Percentiles rank a stretch among this genome's conserved stretches.
Evolutionary conservation across 441 rosid genomes (phyloP).

Genomic region (Croton laevigatus): DNA sequence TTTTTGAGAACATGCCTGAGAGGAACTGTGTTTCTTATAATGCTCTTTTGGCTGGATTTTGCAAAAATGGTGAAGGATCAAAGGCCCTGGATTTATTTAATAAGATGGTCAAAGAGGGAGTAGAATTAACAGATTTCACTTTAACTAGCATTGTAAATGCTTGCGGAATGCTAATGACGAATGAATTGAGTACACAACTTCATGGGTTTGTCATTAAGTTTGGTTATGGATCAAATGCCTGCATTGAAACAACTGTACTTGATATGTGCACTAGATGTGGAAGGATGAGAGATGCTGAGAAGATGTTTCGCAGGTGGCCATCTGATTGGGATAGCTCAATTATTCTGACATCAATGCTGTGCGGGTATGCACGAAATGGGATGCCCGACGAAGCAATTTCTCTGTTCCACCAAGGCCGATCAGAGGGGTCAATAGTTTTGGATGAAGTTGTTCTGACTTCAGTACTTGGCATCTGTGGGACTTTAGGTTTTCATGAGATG

Average conservation of each 20-base stretch:
- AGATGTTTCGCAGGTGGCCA: slow-evolving; percentile 57
- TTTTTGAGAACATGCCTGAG: slow-evolving; percentile 57
- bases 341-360: slow-evolving; percentile 58
- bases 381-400: slow-evolving; percentile 65
- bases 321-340: slow-evolving; percentile 40
- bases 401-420: slow-evolving; percentile 36
- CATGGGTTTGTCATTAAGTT: slow-evolving; percentile 69
- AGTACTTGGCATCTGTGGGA: slow-evolving; percentile 59
- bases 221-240: slow-evolving; percentile 53
- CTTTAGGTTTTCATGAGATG: slow-evolving; percentile 61
- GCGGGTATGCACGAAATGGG: slow-evolving; percentile 74
- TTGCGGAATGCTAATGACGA: slow-evolving; percentile 48
- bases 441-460: slow-evolving; percentile 66
- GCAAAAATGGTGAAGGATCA: slow-evolving; percentile 50
- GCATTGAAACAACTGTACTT: slow-evolving; percentile 60
- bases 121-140: slow-evolving; percentile 59
- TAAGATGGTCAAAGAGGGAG: slow-evolving; percentile 49
- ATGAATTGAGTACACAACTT: slow-evolving; percentile 56
- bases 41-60: slow-evolving; percentile 66
- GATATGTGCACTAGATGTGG: slow-evolving; percentile 85
- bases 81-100: slow-evolving; percentile 49
- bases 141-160: slow-evolving; percentile 59
- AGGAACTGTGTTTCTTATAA: slow-evolving; percentile 53
- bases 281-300: slow-evolving; percentile 69
- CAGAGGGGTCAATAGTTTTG: slow-evolving; percentile 40